Evolutionary conservation across 139 green algal genomes (phyloP), one percentile per base, ranked within the genome.

Genomic region (Chlamydomonas incerta): DNA sequence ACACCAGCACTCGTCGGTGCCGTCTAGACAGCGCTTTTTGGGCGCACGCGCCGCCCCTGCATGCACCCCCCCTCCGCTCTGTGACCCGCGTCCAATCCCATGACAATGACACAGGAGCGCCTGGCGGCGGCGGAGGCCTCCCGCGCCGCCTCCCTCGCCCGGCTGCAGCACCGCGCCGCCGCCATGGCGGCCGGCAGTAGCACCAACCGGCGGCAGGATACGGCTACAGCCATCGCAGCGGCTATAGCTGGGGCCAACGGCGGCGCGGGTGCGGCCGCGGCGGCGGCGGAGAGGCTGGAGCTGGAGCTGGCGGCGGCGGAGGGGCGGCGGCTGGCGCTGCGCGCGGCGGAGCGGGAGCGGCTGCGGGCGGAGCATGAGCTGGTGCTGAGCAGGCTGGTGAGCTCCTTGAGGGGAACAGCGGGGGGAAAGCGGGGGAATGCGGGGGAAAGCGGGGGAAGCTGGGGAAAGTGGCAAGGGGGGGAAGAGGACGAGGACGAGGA

Each of bases 271-370:
- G n/a, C 41, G 29, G 60, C 29, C 11, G 31, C 63, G 14, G 63
- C 63, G 10, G 77, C 66, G 17, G 72, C 58, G 0, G 60, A 62
- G 72, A 28, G 34, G 47, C 73, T 73, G 31, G 83, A 77, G 65
- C 50, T 47, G 35, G 71, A 74, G 21, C 66, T 90, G 31, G 62
- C 46, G 34, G 89, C 86, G 20, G 91, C 91, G 0, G 87, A 89
- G 41, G 47, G 74, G 26, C 82, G 89, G 26, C 82, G 91, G 29
- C 26, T 72, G 60, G 89, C 88, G 37, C 69, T 89, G 37, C 75
- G 77, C 63, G 86, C 93, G 81, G 85, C 85, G 23, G 87, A 92
- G 80, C 72, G 72, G 26, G 86, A 92, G 35, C 84, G 91, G 31
- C 62, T 93, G 71, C 57, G 76, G 13, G 85, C 77, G 9, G 87